Evolutionary conservation across 371 early-diverging fungal genomes (phyloP).

Genomic region (Saksenaea oblongispora): DNA sequence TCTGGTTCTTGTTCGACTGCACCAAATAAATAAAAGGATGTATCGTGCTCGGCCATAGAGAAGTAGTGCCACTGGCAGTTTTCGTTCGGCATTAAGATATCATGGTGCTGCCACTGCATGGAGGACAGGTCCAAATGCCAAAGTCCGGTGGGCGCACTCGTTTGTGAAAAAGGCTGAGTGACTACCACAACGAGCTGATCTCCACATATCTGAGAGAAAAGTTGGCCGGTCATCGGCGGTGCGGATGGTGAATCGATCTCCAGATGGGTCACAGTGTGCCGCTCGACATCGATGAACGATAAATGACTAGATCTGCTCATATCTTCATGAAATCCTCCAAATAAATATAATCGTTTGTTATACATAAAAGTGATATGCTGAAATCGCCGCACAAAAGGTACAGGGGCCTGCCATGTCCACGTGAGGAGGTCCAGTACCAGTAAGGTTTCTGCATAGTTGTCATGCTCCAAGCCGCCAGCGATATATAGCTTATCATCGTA

Average conservation of each 20-base stretch:
- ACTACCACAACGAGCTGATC: constrained; percentile 62
- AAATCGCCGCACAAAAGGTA: constrained; percentile 54
- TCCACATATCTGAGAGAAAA: constrained; percentile 65
- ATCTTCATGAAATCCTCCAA: constrained; percentile 62
- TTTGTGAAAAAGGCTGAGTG: constrained; percentile 15
- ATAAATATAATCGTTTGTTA: constrained; percentile 58
- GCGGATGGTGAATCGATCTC: constrained; percentile 51
- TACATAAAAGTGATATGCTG: constrained; percentile 60
- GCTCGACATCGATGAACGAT: constrained; percentile 49
- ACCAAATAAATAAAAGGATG: constrained; percentile 59
- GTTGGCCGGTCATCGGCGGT: constrained; percentile 61
- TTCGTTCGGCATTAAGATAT: constrained; percentile 16
- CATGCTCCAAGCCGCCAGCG: constrained; percentile 50
- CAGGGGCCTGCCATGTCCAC: constrained; percentile 61
- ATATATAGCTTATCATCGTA: constrained; percentile 63
- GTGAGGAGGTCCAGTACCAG: constrained; percentile 59
- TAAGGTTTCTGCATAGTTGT: constrained; percentile 47
- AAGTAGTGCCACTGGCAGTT: constrained; percentile 63
- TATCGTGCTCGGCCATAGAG: constrained; percentile 55
- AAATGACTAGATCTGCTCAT: constrained; percentile 62
- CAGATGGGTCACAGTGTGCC: constrained; percentile 42
- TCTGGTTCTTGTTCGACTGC: constrained; percentile 53
- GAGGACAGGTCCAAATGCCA: constrained; percentile 62
- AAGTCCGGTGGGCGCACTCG: constrained; percentile 40
- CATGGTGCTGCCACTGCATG: constrained; percentile 62